Evolutionary conservation across 2,329 filamentous ascomycete species (phyloP).

Genomic region (Thyridium curvatum): DNA sequence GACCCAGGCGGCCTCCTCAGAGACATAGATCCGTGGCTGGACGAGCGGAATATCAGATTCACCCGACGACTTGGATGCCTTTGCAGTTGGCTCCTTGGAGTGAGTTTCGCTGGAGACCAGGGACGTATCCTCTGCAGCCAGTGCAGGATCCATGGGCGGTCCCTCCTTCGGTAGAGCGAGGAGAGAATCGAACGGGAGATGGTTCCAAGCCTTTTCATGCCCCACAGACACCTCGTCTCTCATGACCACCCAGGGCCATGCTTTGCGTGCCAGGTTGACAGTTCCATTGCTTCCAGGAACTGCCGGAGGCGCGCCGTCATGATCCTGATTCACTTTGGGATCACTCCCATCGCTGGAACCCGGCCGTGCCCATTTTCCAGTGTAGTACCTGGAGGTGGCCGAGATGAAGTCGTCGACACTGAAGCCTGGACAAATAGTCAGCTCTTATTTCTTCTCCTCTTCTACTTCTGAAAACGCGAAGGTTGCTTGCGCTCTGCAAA

Average conservation of each 20-base stretch:
- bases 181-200: constrained; percentile 31
- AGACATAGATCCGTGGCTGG: constrained; percentile 36
- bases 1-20: constrained; percentile 53
- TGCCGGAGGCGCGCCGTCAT: not conserved
- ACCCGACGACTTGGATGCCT: constrained; percentile 1
- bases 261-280: constrained; percentile 27
- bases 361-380: too few species aligned
- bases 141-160: not conserved
- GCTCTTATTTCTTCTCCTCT: not conserved
- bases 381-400: constrained; percentile 10
- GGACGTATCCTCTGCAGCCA: constrained; percentile 1
- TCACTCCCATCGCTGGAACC: not conserved
- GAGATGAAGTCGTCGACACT: constrained; percentile 12
- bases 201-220: constrained; percentile 24
- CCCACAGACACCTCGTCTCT: constrained; percentile 34
- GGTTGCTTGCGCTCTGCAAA: too few species aligned
- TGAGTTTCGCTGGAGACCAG: constrained; percentile 3
- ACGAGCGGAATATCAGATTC: constrained; percentile 8
- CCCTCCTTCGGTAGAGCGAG: constrained; percentile 27
- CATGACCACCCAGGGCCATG: constrained; percentile 33
- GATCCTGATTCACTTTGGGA: not conserved
- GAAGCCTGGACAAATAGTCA: constrained; percentile 9
- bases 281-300: not conserved
- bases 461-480: too few species aligned
- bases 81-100: too few species aligned